phyloP scores from a whole-genome alignment of 148 eudicot genomes.

The Limonium bicolor region DNA sequence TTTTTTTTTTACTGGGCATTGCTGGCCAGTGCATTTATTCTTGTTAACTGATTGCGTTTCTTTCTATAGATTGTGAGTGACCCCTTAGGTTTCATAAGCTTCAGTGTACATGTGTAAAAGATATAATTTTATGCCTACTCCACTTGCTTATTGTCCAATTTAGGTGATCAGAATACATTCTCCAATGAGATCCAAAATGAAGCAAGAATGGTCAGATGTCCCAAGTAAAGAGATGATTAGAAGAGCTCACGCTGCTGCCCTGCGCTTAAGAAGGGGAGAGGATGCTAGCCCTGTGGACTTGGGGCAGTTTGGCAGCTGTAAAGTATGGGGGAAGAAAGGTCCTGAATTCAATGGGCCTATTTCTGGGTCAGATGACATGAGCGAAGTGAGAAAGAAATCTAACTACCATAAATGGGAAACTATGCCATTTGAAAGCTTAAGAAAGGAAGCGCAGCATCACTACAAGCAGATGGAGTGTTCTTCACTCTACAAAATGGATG shows the following conservation, averaged over 20 bases:
- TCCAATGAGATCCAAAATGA: conserved; percentile 84
- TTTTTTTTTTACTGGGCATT: background rate
- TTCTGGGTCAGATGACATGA: conserved; percentile 75
- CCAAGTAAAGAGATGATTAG: conserved; percentile 66
- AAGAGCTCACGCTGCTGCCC: conserved; percentile 74
- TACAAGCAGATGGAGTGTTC: conserved; percentile 74
- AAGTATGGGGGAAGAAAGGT: conserved; percentile 71
- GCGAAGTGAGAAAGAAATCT: conserved; percentile 46
- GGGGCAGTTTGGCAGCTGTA: conserved; percentile 92
- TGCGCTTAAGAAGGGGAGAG: conserved; percentile 45
- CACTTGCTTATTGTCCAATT: no score
- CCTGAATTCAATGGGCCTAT: conserved; percentile 43
- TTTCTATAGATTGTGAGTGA: no score
- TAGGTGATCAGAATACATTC: conserved; percentile 96
- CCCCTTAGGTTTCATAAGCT: no score
- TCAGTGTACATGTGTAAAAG: no score
- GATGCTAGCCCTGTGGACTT: conserved; percentile 25
- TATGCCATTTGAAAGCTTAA: conserved; percentile 56
- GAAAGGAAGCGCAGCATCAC: conserved; percentile 71
- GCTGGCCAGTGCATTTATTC: no score
- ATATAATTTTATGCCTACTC: no score
- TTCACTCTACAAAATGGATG: conserved; percentile 84
- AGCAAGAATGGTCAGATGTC: conserved; percentile 81
- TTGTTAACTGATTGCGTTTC: no score
- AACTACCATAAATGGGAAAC: conserved; percentile 83